Conservation (phyloP, 2,329 filamentous ascomycete species). For the Rosellinia necatrix region DNA sequence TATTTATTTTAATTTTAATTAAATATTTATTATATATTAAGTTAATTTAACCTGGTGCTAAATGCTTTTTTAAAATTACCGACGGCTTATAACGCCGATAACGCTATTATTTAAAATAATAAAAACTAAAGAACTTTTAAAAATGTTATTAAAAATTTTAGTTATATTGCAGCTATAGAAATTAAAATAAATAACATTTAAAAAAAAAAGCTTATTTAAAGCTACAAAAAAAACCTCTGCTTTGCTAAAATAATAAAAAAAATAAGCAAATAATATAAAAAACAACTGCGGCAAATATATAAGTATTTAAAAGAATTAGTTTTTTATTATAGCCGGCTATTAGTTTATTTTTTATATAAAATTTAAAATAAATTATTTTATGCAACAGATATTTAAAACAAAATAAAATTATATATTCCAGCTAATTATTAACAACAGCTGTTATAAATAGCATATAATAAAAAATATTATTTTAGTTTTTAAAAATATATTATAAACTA, state of each 20-base stretch:
- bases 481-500: background rate
- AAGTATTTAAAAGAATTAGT: background rate
- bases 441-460: background rate
- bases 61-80: background rate
- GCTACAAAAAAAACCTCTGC: background rate
- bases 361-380: background rate
- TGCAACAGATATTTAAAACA: background rate
- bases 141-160: conserved; percentile 1
- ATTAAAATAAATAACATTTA: background rate
- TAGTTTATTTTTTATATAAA: background rate
- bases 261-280: background rate
- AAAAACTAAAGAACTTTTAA: background rate
- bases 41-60: background rate
- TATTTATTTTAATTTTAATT: conserved; percentile 3
- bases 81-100: background rate
- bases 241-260: background rate
- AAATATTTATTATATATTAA: conserved; percentile 11
- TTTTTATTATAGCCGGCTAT: background rate
- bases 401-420: background rate
- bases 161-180: background rate
- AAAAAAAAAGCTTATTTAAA: background rate
- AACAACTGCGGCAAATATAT: too few species aligned
- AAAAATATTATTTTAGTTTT: background rate
- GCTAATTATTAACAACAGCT: background rate
- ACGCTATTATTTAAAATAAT: background rate